Evolutionary conservation across 169 alveolate genomes (phyloP), one percentile per base, ranked within the genome.

Genomic region (Miamiensis avidus): DNA sequence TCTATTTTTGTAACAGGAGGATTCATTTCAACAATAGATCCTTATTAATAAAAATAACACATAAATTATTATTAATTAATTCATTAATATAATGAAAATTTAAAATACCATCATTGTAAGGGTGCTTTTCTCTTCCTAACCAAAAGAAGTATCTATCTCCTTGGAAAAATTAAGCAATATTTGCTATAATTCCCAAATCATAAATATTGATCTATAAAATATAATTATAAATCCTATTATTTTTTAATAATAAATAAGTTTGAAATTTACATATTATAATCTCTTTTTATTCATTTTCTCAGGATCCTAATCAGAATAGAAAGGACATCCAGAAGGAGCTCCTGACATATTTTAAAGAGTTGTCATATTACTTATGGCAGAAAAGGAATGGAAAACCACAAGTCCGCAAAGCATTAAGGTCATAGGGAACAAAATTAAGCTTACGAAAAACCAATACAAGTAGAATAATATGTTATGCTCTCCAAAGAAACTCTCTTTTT

Each of bases 281-380:
- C 69, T 49, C 69, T 20, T 49, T 49, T 11, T 11, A 20, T 79
- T 49, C 28, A 49, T 31, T 15, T 34, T n/a, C 20, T 31, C 25
- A 27, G 73, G 74, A 29, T 25, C 25, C 64, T 79, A 29, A 34
- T 34, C 75, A 49, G 75, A 31, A 16, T 33, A 27, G 1, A 34
- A 79, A 34, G 84, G 84, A 25, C 30, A 65, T n/a, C 77, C 28
- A 28, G 64, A 34, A 49, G 31, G 29, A 34, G 29, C n/a, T 1
- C 84, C 84, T 28, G 76, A 75, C 76, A 79, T 49, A 29, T 25
- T 79, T 27, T 79, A 69, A 29, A 79, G 74, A 31, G 84, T 79
- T 0, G 84, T 79, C 11, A 49, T 72, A 79, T 79, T 79, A 34
- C 64, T 79, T 49, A 79, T 31, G 0, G 64, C 31, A 15, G 65